Base-by-base conservation (phyloP, 2,329 filamentous ascomycete species). In the Neofusicoccum laricinum region DNA sequence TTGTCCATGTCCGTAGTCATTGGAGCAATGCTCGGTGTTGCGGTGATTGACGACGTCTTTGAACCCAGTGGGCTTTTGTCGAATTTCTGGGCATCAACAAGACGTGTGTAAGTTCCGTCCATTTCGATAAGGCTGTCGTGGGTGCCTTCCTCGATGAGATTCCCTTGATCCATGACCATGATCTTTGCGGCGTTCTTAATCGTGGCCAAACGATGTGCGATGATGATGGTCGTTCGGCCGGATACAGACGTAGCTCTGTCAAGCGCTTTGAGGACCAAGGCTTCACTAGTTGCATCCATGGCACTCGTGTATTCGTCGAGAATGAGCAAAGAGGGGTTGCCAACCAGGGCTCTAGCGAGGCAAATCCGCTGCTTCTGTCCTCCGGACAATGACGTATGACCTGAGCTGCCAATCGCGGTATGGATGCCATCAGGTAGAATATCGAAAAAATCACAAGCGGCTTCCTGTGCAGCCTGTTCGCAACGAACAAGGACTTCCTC, bases 381-480 rank as follows among this genome's bases (percentile, higher is more conserved):
- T 21, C 75, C 75, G 21, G 75, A 77, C 3, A 77, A 70, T 5
- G 72, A 72, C 21, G 72, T 72, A 0, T 90, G 91, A 40, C 72
- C 70, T 3, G 72, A 72, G 12, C 73, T 68, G n/a, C 75, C 72
- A 51, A 77, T 71, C 11, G 65, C 67, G 15, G 74, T 76, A 30
- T 75, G 61, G 7, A 76, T 69, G 6, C 75, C 75, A 48, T 77
- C 67, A 3, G 76, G 74, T 6, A 78, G 70, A 19, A 70, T 67
- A 21, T 71, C 70, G 14, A 77, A 66, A 63, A 77, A 77, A 30
- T 91, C 86, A 75, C 88, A 91, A 0, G 89, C 89, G 61, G 86
- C 84, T 67, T 88, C 82, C 50, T 87, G 51, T 90, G 88, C 8
- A 79, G 83, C 49, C 86, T 78, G 0, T 81, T 84, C 1, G 84